phyloP scores from a whole-genome alignment of 495 filamentous ascomycete genomes.

The Wilcoxina mikolae region DNA sequence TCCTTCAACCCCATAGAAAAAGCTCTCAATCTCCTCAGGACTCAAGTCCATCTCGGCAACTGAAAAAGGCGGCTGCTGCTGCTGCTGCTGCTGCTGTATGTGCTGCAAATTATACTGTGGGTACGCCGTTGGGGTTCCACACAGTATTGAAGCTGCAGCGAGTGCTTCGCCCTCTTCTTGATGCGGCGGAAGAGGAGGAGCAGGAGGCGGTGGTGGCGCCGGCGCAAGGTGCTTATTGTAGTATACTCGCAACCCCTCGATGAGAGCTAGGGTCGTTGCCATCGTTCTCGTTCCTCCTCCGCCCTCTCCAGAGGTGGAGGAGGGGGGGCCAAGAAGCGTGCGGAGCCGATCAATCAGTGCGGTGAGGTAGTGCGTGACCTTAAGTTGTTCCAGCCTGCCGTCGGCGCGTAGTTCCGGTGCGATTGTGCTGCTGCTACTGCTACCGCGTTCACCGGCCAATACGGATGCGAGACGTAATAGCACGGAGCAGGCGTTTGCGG shows the following conservation, averaged over 20 bases:
- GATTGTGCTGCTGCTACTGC: not conserved
- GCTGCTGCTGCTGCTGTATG: not conserved
- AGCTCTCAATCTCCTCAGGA: not conserved
- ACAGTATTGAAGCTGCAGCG: not conserved
- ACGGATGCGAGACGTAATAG: not conserved
- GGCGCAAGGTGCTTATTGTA: not conserved
- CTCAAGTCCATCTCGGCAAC: not conserved
- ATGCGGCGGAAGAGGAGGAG: not conserved
- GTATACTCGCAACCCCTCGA: not conserved
- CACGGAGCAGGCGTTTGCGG: not conserved
- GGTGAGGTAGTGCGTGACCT: not conserved
- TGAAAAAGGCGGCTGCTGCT: not conserved
- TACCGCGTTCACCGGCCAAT: not conserved
- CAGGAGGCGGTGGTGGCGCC: not conserved
- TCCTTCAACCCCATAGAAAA: not conserved
- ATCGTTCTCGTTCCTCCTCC: not conserved
- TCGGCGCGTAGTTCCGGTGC: not conserved
- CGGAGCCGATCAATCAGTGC: not conserved
- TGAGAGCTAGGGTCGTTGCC: not conserved
- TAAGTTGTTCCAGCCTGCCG: not conserved
- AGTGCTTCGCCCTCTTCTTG: not conserved
- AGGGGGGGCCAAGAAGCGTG: not conserved
- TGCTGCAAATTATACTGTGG: not conserved
- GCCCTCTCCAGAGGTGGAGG: not conserved
- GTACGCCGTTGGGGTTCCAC: not conserved